Evolutionary conservation across 805 yeast species (phyloP).

Genomic region (Tetrapisispora fleetii): DNA sequence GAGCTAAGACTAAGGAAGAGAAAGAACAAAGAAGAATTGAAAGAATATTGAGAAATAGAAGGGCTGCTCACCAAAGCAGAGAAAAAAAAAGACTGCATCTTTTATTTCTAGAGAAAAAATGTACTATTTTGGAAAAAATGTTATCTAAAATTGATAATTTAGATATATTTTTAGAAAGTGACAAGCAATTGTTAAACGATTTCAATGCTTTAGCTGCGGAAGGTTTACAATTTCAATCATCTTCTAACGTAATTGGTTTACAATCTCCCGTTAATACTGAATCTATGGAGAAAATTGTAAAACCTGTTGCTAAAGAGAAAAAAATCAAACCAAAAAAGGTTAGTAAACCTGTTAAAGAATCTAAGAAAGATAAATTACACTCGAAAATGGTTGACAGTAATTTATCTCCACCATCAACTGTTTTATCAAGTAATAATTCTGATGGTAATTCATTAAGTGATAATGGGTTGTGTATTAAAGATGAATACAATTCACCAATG

Average conservation of each 20-base stretch:
- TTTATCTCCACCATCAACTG: not conserved
- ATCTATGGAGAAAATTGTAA: not conserved
- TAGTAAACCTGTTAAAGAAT: not conserved
- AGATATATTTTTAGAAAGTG: constrained; percentile 5
- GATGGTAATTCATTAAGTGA: not conserved
- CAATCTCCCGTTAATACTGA: not conserved
- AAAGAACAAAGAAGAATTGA: constrained; percentile 94
- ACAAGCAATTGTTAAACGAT: constrained; percentile 2
- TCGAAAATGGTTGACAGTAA: not conserved
- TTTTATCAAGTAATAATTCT: not conserved
- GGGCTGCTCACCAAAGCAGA: constrained; percentile 95
- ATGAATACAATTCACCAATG: not conserved
- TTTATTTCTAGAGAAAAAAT: constrained; percentile 60
- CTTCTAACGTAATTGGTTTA: not conserved
- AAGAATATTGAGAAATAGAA: constrained; percentile 83
- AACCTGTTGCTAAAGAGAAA: not conserved
- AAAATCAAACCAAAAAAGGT: not conserved
- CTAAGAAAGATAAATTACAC: not conserved
- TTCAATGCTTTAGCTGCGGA: not conserved
- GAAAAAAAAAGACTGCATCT: constrained; percentile 93
- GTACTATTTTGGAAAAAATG: constrained; percentile 25
- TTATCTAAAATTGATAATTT: constrained; percentile 14
- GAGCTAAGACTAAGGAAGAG: constrained; percentile 94
- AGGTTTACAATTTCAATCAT: not conserved
- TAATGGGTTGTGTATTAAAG: not conserved